Percentiles rank a stretch among this genome's conserved stretches.
Evolutionary conservation across 163 green algal species (phyloP).

Genomic region (Trebouxia gelatinosa): DNA sequence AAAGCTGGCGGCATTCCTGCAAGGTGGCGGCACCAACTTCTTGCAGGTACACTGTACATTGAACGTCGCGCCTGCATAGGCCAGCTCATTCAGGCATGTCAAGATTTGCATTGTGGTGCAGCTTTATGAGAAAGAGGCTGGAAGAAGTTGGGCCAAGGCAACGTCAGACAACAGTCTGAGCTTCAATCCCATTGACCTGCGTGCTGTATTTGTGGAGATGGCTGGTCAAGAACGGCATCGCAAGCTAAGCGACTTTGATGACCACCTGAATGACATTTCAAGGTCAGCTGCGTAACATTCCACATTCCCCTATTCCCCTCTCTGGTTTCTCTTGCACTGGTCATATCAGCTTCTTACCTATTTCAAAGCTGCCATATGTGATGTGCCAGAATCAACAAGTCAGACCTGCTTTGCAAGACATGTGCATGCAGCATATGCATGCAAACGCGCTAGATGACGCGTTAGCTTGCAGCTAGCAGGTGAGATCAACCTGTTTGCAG

Average conservation of each 20-base stretch:
- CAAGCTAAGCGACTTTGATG: constrained; percentile 64
- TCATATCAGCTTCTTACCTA: neutral
- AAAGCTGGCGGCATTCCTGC: neutral
- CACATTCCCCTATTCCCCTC: neutral
- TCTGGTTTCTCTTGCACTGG: neutral
- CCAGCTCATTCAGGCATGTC: too few species aligned
- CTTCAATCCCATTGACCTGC: constrained; percentile 13
- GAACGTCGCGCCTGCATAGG: too few species aligned
- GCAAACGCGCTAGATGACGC: neutral
- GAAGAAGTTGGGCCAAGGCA: neutral
- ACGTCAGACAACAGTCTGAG: neutral
- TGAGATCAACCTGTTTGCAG: neutral
- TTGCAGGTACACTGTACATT: neutral
- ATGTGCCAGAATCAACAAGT: too few species aligned
- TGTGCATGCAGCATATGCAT: neutral
- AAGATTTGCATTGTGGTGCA: neutral
- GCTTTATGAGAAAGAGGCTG: neutral
- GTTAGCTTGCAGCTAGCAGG: too few species aligned
- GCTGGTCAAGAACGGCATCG: constrained; percentile 42
- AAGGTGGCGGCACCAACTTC: neutral
- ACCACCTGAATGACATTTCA: constrained; percentile 66
- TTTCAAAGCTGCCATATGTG: neutral
- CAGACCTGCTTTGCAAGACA: too few species aligned
- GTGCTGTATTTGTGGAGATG: constrained; percentile 39
- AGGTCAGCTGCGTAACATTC: too few species aligned